Evolutionary conservation across 305 asterid genomes (phyloP).

Genomic region (Solanum hybrid): DNA sequence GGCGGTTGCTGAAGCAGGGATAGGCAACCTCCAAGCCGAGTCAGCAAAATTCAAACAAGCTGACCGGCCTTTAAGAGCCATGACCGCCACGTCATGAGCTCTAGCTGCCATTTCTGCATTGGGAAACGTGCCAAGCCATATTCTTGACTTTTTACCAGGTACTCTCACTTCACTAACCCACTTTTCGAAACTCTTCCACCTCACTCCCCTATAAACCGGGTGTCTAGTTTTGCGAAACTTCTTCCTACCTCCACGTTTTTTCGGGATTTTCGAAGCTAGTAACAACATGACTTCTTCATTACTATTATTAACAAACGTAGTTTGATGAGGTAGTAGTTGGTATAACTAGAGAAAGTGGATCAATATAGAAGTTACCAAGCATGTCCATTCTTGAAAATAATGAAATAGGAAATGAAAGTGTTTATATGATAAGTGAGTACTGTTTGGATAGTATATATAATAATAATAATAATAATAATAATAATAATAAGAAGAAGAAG

Average conservation of each 20-base stretch:
- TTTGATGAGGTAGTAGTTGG: not conserved
- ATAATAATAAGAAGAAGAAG: too few species aligned
- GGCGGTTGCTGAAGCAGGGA: conserved; percentile 33
- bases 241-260: conserved; percentile 50
- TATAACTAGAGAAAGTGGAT: not conserved
- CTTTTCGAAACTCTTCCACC: conserved; percentile 43
- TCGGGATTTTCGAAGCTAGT: conserved; percentile 41
- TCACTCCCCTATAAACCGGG: conserved; percentile 53
- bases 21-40: conserved; percentile 50
- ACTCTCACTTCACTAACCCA: conserved; percentile 67
- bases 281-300: conserved; percentile 11
- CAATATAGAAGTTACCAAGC: not conserved
- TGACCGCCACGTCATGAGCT: conserved; percentile 71
- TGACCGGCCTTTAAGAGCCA: conserved; percentile 48
- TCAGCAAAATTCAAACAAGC: conserved; percentile 75
- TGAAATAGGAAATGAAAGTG: not conserved
- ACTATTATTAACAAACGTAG: not conserved
- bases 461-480: too few species aligned
- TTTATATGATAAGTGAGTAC: not conserved
- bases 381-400: not conserved
- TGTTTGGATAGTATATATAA: not conserved
- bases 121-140: conserved; percentile 58
- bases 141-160: conserved; percentile 46
- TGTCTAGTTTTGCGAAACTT: conserved; percentile 59
- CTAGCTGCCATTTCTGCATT: conserved; percentile 51